Conservation (phyloP, 2,329 filamentous ascomycete species). For the Polychaeton citri region DNA sequence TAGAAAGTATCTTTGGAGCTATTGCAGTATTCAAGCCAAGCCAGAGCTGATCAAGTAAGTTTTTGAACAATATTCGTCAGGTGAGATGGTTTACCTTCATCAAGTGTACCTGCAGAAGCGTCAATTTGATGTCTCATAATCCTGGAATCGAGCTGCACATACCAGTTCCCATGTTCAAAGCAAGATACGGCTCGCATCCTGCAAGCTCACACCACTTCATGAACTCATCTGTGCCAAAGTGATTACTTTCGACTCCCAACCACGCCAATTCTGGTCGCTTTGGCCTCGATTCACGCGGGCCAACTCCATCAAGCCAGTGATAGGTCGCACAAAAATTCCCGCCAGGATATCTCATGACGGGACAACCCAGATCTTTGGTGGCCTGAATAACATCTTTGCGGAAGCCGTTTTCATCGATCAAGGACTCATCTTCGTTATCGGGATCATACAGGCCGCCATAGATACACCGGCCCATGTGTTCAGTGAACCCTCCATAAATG, state of each 20-base stretch:
- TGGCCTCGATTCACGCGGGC: conserved; percentile 57
- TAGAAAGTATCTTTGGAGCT: conserved; percentile 64
- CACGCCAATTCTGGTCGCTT: conserved; percentile 60
- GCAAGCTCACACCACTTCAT: conserved; percentile 65
- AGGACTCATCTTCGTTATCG: conserved; percentile 40
- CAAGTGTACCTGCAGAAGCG: conserved; percentile 26
- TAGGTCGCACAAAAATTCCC: conserved; percentile 79
- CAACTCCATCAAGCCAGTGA: conserved; percentile 73
- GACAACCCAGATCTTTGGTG: conserved; percentile 59
- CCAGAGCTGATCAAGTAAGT: conserved; percentile 40
- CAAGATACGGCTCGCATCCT: conserved; percentile 65
- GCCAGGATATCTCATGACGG: conserved; percentile 68
- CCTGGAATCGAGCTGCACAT: conserved; percentile 15
- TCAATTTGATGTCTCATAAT: conserved; percentile 3
- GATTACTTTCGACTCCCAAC: conserved; percentile 62
- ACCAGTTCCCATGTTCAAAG: conserved; percentile 70
- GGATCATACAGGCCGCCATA: conserved; percentile 80
- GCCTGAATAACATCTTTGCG: conserved; percentile 65
- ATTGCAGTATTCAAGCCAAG: conserved; percentile 82
- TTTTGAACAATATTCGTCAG: conserved; percentile 5
- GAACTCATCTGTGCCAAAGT: conserved; percentile 79
- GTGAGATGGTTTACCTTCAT: conserved; percentile 33
- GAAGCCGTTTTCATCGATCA: conserved; percentile 65
- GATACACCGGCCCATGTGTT: conserved; percentile 86
- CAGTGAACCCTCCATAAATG: conserved; percentile 74